phyloP scores from a whole-genome alignment of 805 yeast species.

The Wickerhamiella hasegawae region DNA sequence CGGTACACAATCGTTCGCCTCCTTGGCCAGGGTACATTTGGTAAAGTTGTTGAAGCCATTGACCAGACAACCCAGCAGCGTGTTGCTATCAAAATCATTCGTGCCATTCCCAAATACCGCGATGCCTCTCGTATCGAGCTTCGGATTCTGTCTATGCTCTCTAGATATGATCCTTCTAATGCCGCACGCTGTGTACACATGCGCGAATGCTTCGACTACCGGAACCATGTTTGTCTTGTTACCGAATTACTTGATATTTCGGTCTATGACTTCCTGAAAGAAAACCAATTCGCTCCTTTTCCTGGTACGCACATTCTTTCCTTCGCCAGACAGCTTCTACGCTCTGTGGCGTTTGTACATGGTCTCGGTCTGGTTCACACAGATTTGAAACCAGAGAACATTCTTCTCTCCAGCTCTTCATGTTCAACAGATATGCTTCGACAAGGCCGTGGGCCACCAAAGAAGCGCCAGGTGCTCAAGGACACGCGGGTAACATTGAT shows the following conservation, averaged over 20 bases:
- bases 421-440: conserved; percentile 5
- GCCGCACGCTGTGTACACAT: conserved; percentile 68
- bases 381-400: conserved; percentile 92
- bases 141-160: conserved; percentile 59
- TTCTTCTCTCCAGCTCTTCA: conserved; percentile 31
- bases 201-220: conserved; percentile 78
- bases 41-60: conserved; percentile 72
- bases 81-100: conserved; percentile 84
- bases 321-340: conserved; percentile 66
- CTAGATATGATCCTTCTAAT: conserved; percentile 52
- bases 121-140: conserved; percentile 92
- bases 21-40: conserved; percentile 87
- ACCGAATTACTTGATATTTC: conserved; percentile 77
- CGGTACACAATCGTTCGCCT: conserved; percentile 51
- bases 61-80: conserved; percentile 42
- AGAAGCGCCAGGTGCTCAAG: conserved; percentile 32
- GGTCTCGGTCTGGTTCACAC: conserved; percentile 86
- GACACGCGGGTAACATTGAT: conserved; percentile 78
- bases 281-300: conserved; percentile 71
- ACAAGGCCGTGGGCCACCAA: conserved; percentile 6
- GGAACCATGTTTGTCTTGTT: conserved; percentile 87
- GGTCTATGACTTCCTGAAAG: conserved; percentile 77
- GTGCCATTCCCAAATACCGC: conserved; percentile 84
- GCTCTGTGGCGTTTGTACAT: conserved; percentile 79
- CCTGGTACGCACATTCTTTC: conserved; percentile 90